Percentiles rank a stretch among this genome's conserved stretches.
phyloP scores from a whole-genome alignment of 2,329 filamentous ascomycete genomes.

The Lachnellula hyalina region DNA sequence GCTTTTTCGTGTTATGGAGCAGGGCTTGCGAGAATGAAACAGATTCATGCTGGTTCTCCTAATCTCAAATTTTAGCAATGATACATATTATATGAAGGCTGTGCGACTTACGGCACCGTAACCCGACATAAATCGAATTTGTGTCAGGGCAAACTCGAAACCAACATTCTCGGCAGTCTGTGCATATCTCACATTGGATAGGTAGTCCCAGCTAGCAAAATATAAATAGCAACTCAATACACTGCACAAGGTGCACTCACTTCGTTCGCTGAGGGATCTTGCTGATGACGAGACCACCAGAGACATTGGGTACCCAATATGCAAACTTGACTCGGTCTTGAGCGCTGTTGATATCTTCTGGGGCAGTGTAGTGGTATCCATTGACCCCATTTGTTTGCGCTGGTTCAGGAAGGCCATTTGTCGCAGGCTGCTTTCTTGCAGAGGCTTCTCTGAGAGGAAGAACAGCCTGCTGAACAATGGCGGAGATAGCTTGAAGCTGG shows the following conservation, averaged over 20 bases:
- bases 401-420: background rate
- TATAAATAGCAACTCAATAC: background rate
- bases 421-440: background rate
- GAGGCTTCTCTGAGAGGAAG: background rate
- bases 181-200: slow-evolving; percentile 44
- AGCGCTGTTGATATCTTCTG: slow-evolving; percentile 38
- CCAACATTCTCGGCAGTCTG: slow-evolving; percentile 42
- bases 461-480: slow-evolving; percentile 7
- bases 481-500: slow-evolving; percentile 8
- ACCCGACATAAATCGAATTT: slow-evolving; percentile 49
- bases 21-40: slow-evolving; percentile 48
- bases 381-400: slow-evolving; percentile 7
- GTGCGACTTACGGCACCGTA: slow-evolving; percentile 36
- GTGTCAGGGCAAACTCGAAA: slow-evolving; percentile 47
- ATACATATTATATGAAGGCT: background rate
- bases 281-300: slow-evolving; percentile 46
- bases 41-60: slow-evolving; percentile 45
- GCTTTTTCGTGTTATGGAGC: slow-evolving; percentile 40
- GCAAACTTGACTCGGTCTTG: slow-evolving; percentile 42
- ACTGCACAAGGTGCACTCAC: background rate
- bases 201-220: slow-evolving; percentile 38
- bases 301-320: slow-evolving; percentile 51
- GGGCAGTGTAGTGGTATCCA: slow-evolving; percentile 20
- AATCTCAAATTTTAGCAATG: background rate
- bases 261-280: slow-evolving; percentile 45